Percentiles rank a stretch among this genome's conserved stretches.
These are phyloP conservation scores for Colletotrichum eremochloae DNA, from an alignment of 2,329 filamentous ascomycete genomes.

Conservation along the genomic window DNA sequence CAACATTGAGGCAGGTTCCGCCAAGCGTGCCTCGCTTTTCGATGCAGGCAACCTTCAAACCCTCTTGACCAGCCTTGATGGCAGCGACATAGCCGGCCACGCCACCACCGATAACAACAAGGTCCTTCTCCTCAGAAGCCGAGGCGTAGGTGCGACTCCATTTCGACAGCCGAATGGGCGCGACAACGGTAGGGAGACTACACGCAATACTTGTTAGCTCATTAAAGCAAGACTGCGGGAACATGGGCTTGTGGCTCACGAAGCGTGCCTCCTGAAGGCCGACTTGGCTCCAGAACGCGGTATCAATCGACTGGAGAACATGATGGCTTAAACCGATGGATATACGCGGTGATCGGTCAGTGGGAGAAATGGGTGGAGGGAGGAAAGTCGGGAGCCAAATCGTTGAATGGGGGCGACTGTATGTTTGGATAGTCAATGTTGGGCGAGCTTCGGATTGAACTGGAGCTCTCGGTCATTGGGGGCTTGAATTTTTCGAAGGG, in stretches of 20 bases:
- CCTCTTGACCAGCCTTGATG: slow-evolving; percentile 98
- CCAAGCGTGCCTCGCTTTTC: slow-evolving; percentile 97
- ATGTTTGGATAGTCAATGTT: slow-evolving; percentile 10
- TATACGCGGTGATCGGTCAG: slow-evolving; percentile 45
- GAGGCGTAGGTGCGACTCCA: slow-evolving; percentile 72
- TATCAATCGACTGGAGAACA: slow-evolving; percentile 74
- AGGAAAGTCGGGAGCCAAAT: slow-evolving; percentile 5
- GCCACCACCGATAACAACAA: slow-evolving; percentile 97
- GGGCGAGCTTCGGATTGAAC: slow-evolving; percentile 20
- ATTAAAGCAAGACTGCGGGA: slow-evolving; percentile 32
- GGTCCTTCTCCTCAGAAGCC: slow-evolving; percentile 85
- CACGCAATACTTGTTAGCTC: slow-evolving; percentile 25
- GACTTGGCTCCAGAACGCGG: slow-evolving; percentile 69
- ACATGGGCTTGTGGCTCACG: slow-evolving; percentile 57
- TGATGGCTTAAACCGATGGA: slow-evolving; percentile 53
- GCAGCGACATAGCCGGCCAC: slow-evolving; percentile 98
- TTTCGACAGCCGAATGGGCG: slow-evolving; percentile 60
- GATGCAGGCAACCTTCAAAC: slow-evolving; percentile 96
- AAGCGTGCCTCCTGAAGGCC: slow-evolving; percentile 64
- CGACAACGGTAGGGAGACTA: slow-evolving; percentile 64
- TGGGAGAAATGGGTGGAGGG: slow-evolving; percentile 41
- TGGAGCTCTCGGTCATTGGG: slow-evolving; percentile 19
- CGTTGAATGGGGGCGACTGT: slow-evolving; percentile 23
- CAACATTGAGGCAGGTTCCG: slow-evolving; percentile 98
- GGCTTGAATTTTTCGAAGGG: slow-evolving; percentile 25